These are phyloP conservation scores for Aspergillus carbonarius DNA, from an alignment of 2,329 filamentous ascomycete species.

Conservation along the genomic window DNA sequence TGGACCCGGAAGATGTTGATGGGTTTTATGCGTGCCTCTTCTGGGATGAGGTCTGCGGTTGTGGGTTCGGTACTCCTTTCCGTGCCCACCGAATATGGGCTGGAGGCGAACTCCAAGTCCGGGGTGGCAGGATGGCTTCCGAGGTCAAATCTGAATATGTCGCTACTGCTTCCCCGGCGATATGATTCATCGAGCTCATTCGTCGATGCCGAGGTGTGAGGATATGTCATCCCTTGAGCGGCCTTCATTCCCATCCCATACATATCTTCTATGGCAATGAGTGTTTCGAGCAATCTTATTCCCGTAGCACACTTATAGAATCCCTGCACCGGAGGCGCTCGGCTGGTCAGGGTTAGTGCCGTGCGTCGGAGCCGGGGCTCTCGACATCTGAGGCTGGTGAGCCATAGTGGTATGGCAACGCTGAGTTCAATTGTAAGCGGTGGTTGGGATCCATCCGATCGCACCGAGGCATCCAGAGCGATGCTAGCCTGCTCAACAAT, in stretches of 20 bases:
- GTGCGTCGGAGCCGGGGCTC: conserved; percentile 30
- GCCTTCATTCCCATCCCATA: conserved; percentile 10
- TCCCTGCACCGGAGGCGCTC: conserved; percentile 28
- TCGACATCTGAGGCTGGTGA: conserved; percentile 33
- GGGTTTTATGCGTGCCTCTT: conserved; percentile 26
- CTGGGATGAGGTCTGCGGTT: conserved; percentile 7
- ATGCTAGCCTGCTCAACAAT: conserved; percentile 29
- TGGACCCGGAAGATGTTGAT: conserved; percentile 21
- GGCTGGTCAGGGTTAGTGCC: conserved; percentile 27
- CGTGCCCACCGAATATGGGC: background rate
- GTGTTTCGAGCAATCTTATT: conserved; percentile 16
- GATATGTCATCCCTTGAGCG: background rate
- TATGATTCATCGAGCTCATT: background rate
- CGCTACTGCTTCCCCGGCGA: background rate
- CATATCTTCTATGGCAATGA: conserved; percentile 35
- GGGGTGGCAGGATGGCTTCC: background rate
- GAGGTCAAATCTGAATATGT: background rate
- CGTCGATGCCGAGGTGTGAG: background rate
- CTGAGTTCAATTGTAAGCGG: conserved; percentile 35
- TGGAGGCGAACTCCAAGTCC: background rate
- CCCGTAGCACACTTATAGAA: conserved; percentile 20
- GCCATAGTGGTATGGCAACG: conserved; percentile 31
- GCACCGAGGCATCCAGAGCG: conserved; percentile 18
- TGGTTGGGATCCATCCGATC: conserved; percentile 25
- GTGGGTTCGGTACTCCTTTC: background rate